Conservation (phyloP, 1,284 basidiomycete genomes). For the Ustilago xerochloae region DNA sequence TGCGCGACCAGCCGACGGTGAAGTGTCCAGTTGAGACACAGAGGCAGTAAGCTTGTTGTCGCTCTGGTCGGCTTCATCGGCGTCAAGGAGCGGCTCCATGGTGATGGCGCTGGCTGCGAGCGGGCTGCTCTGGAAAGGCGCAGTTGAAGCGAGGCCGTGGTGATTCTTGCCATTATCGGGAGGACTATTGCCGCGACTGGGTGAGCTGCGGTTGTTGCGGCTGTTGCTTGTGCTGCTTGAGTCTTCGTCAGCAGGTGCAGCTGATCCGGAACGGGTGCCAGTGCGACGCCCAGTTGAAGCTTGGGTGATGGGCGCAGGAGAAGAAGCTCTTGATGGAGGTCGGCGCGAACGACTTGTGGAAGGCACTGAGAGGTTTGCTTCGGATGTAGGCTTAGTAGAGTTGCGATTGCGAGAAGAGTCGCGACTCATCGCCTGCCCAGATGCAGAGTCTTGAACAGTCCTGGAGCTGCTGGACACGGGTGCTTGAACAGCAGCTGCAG, state of each 20-base stretch:
- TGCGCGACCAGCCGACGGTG: conserved; percentile 1
- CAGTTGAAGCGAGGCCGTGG: conserved; percentile 38
- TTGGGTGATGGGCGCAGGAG: conserved; percentile 38
- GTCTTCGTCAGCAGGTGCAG: conserved; percentile 27
- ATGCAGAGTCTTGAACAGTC: neutral
- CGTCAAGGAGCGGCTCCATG: conserved; percentile 45
- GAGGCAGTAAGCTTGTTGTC: neutral
- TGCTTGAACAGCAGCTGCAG: conserved; percentile 3
- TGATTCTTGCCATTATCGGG: conserved; percentile 40
- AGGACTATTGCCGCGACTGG: conserved; percentile 38
- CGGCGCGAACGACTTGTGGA: conserved; percentile 41
- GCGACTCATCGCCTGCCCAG: conserved; percentile 38
- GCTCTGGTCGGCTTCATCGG: conserved; percentile 26
- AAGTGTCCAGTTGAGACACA: conserved; percentile 8
- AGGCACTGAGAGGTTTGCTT: conserved; percentile 27
- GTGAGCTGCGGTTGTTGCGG: conserved; percentile 12
- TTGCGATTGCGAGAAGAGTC: conserved; percentile 36
- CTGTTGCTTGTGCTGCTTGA: conserved; percentile 2
- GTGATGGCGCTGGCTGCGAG: conserved; percentile 50
- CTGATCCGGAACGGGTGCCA: conserved; percentile 31
- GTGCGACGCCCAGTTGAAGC: conserved; percentile 12
- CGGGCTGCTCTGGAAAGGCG: conserved; percentile 49
- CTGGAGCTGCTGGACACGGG: conserved; percentile 14
- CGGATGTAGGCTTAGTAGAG: conserved; percentile 27
- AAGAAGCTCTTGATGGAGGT: conserved; percentile 40